phyloP scores from a whole-genome alignment of 2,329 filamentous ascomycete genomes.

The Curvularia sp. region DNA sequence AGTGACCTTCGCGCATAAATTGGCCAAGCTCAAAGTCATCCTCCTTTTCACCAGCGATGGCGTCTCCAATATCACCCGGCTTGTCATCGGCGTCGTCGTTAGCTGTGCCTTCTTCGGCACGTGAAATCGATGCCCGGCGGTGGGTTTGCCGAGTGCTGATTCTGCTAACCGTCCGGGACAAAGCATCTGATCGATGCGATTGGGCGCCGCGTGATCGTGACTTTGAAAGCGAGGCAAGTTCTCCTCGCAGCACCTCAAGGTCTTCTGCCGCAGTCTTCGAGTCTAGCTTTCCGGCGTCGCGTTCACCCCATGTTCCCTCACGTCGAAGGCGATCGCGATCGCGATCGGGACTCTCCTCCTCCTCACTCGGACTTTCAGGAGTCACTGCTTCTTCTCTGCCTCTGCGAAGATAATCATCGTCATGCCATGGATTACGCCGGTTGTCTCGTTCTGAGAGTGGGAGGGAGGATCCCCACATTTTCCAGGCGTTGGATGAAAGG shows the following conservation, averaged over 20 bases:
- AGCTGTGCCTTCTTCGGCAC: constrained; percentile 17
- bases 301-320: constrained; percentile 67
- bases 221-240: constrained; percentile 63
- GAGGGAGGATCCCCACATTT: constrained; percentile 35
- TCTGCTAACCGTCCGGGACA: constrained; percentile 38
- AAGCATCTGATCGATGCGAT: constrained; percentile 34
- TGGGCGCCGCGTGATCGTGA: constrained; percentile 42
- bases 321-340: constrained; percentile 41
- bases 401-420: constrained; percentile 31
- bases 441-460: constrained; percentile 32
- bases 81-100: constrained; percentile 32
- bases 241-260: constrained; percentile 63
- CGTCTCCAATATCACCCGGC: constrained; percentile 29
- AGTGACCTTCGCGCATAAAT: constrained; percentile 77
- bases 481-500: constrained; percentile 7
- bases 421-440: constrained; percentile 48
- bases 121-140: constrained; percentile 23
- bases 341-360: constrained; percentile 36
- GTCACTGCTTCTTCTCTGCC: constrained; percentile 27
- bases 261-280: constrained; percentile 65
- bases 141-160: constrained; percentile 35
- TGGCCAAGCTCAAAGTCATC: constrained; percentile 72
- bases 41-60: constrained; percentile 55
- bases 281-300: constrained; percentile 63
- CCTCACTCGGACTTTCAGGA: constrained; percentile 20